Evolutionary conservation across 2,329 filamentous ascomycete genomes (phyloP).

Genomic region (Calonectria naviculata): DNA sequence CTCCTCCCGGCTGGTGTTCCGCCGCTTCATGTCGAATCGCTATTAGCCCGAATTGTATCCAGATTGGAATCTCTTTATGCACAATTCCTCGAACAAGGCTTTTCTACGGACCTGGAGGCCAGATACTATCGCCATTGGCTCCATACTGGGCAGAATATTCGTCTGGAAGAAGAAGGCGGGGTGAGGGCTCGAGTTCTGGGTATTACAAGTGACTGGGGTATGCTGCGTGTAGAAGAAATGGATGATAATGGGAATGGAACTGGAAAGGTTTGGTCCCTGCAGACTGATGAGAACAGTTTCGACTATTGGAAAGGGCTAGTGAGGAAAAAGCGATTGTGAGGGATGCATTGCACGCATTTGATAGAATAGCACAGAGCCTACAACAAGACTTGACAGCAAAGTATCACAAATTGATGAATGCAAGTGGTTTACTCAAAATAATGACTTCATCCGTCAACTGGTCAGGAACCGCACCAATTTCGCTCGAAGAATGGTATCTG

Average conservation of each 20-base stretch:
- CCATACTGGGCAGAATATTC: constrained; percentile 78
- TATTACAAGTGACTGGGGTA: constrained; percentile 89
- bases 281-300: constrained; percentile 98
- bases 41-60: constrained; percentile 84
- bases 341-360: too few species aligned
- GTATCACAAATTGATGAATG: too few species aligned
- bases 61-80: constrained; percentile 82
- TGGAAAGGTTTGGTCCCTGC: constrained; percentile 83
- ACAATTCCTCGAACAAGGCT: constrained; percentile 80
- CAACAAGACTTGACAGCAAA: too few species aligned
- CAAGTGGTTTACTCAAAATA: too few species aligned
- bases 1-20: constrained; percentile 66
- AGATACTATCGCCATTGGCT: constrained; percentile 88
- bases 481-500: too few species aligned
- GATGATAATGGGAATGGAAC: constrained; percentile 77
- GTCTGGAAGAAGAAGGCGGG: constrained; percentile 83
- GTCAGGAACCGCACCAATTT: too few species aligned
- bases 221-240: constrained; percentile 87
- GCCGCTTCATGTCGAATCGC: constrained; percentile 78
- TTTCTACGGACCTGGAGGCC: constrained; percentile 76
- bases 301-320: constrained; percentile 94
- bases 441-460: too few species aligned
- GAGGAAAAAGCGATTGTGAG: constrained; percentile 69
- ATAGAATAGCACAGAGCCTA: too few species aligned
- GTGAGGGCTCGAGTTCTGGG: constrained; percentile 82